Conservation (phyloP, 2,329 filamentous ascomycete genomes). For the Calonectria ilicicola region DNA sequence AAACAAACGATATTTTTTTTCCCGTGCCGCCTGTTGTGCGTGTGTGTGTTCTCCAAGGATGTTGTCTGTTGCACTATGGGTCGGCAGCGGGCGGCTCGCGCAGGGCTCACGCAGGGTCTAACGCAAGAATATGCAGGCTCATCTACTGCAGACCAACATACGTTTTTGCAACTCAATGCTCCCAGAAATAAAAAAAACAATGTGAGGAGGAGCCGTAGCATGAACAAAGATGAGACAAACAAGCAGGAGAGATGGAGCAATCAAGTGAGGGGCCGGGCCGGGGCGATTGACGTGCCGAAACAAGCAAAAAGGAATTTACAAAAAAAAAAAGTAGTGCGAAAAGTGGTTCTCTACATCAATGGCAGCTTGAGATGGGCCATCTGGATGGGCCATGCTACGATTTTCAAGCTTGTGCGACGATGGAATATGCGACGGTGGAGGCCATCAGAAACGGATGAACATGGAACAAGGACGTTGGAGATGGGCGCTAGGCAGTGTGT, state of each 20-base stretch:
- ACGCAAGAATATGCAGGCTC: slow-evolving; percentile 4
- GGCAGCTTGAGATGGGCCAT: slow-evolving; percentile 18
- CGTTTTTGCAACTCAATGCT: slow-evolving; percentile 5
- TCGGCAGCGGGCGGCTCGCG: slow-evolving; percentile 20
- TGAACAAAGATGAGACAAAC: not conserved
- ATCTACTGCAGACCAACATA: slow-evolving; percentile 21
- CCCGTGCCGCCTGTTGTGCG: not conserved
- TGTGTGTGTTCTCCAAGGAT: not conserved
- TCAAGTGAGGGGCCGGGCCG: not conserved
- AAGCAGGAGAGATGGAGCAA: not conserved
- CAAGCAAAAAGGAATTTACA: slow-evolving; percentile 1
- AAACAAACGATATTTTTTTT: slow-evolving; percentile 1
- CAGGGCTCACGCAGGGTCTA: slow-evolving; percentile 33
- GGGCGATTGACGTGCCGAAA: slow-evolving; percentile 10
- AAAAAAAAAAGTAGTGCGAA: slow-evolving; percentile 14
- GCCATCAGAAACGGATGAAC: not conserved
- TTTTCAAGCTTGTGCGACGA: slow-evolving; percentile 16
- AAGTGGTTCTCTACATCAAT: slow-evolving; percentile 32
- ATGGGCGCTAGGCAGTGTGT: not conserved
- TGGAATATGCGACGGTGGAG: slow-evolving; percentile 15
- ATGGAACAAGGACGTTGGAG: slow-evolving; percentile 3
- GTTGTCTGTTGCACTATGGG: not conserved
- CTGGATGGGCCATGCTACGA: slow-evolving; percentile 23
- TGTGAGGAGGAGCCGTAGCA: not conserved
- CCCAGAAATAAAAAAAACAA: not conserved